A percentile compares a stretch with the other conserved stretches of the same genome.
phyloP scores from a whole-genome alignment of 2,329 filamentous ascomycete genomes.

The Gyromitra esculenta region DNA sequence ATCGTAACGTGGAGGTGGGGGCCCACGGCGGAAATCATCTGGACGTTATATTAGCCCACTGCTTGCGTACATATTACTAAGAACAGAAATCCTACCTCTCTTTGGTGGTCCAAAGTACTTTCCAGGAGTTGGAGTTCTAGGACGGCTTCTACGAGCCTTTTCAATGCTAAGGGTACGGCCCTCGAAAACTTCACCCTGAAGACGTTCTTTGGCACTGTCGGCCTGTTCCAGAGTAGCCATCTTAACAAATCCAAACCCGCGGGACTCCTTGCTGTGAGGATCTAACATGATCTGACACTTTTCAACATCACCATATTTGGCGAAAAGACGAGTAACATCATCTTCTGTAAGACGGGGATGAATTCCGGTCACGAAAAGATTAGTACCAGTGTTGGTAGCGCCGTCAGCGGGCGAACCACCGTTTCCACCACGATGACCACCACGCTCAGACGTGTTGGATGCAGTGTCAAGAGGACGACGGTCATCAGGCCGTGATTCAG shows the following conservation, averaged over 20 bases:
- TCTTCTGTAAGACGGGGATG: slow-evolving; percentile 89
- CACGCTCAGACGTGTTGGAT: slow-evolving; percentile 63
- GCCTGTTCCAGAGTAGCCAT: slow-evolving; percentile 96
- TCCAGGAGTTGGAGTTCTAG: slow-evolving; percentile 94
- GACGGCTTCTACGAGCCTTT: slow-evolving; percentile 94
- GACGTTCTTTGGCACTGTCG: slow-evolving; percentile 93
- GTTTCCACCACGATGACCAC: slow-evolving; percentile 60
- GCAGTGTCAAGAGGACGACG: slow-evolving; percentile 62
- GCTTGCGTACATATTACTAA: slow-evolving; percentile 50
- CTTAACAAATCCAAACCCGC: slow-evolving; percentile 99
- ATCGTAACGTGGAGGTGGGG: slow-evolving; percentile 61
- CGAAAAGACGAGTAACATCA: slow-evolving; percentile 93
- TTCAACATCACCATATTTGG: slow-evolving; percentile 98
- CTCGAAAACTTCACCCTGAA: slow-evolving; percentile 94
- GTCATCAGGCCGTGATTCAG: slow-evolving; percentile 54
- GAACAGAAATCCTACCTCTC: slow-evolving; percentile 74
- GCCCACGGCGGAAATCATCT: slow-evolving; percentile 66
- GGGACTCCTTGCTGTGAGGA: slow-evolving; percentile 97
- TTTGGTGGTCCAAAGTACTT: slow-evolving; percentile 99
- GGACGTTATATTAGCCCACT: slow-evolving; percentile 61
- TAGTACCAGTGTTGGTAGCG: slow-evolving; percentile 90
- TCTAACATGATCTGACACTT: slow-evolving; percentile 99
- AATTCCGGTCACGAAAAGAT: slow-evolving; percentile 98
- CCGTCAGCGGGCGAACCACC: slow-evolving; percentile 65
- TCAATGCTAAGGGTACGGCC: slow-evolving; percentile 97